These are phyloP conservation scores for Pisolithus sp. DNA, from an alignment of 768 basidiomycete genomes.

Conservation along the genomic window DNA sequence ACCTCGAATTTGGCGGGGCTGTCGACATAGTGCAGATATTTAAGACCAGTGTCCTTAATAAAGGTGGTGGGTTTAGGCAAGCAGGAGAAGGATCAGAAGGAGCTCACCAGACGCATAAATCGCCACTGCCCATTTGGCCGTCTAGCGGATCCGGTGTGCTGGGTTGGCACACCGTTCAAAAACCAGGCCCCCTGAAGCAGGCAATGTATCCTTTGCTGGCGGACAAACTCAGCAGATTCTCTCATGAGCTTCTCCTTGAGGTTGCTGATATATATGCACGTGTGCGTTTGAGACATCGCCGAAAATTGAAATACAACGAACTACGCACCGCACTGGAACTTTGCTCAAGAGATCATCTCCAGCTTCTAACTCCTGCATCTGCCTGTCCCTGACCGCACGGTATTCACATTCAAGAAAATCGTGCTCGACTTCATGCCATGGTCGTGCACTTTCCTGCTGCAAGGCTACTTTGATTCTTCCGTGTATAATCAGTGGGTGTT, in stretches of 20 bases:
- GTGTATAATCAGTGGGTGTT: conserved; percentile 5
- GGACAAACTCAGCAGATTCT: conserved; percentile 86
- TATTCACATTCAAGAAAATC: conserved; percentile 81
- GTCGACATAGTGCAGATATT: conserved; percentile 83
- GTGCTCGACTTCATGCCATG: conserved; percentile 80
- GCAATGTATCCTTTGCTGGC: conserved; percentile 84
- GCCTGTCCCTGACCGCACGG: conserved; percentile 76
- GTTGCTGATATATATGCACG: conserved; percentile 44
- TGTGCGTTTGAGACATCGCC: conserved; percentile 3
- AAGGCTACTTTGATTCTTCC: conserved; percentile 71
- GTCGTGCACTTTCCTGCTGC: conserved; percentile 62
- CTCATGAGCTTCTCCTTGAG: conserved; percentile 80
- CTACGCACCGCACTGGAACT: conserved; percentile 70
- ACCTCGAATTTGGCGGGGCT: conserved; percentile 74
- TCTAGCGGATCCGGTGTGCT: conserved; percentile 37
- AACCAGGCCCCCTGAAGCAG: conserved; percentile 91
- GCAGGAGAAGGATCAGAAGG: neutral
- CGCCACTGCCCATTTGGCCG: conserved; percentile 70
- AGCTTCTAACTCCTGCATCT: conserved; percentile 84
- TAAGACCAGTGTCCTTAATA: conserved; percentile 66
- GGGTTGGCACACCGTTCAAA: conserved; percentile 62
- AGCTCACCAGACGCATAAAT: conserved; percentile 74
- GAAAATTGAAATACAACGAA: neutral
- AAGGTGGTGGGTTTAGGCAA: neutral
- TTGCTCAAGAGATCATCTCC: conserved; percentile 87